A percentile compares a stretch with the other conserved stretches of the same genome.
Evolutionary conservation across 2,329 filamentous ascomycete genomes (phyloP).

Genomic region (Ascochyta rabiei): DNA sequence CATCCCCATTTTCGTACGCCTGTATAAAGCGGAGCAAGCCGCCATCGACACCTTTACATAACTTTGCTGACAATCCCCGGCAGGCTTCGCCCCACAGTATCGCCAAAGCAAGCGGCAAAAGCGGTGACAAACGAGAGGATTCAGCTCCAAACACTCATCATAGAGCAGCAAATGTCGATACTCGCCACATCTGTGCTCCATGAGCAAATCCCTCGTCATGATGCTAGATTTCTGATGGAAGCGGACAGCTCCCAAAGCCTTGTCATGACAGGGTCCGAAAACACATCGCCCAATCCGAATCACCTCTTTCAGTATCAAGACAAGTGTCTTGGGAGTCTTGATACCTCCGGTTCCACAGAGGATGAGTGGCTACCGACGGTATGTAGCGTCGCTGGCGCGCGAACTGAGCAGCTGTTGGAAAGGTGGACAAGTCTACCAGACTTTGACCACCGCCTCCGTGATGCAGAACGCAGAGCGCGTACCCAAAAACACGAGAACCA

Average conservation of each 20-base stretch:
- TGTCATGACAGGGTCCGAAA: slow-evolving; percentile 12
- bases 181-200: slow-evolving; percentile 31
- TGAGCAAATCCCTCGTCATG: slow-evolving; percentile 18
- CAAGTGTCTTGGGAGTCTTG: slow-evolving; percentile 31
- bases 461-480: slow-evolving; percentile 29
- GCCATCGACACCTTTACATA: background rate
- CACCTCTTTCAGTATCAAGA: slow-evolving; percentile 40
- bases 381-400: slow-evolving; percentile 30
- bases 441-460: slow-evolving; percentile 36
- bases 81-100: slow-evolving; percentile 41
- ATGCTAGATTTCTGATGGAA: slow-evolving; percentile 36
- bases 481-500: slow-evolving; percentile 34
- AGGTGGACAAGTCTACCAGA: slow-evolving; percentile 43
- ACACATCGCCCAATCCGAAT: slow-evolving; percentile 22
- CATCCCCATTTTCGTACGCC: background rate
- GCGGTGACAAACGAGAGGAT: slow-evolving; percentile 45
- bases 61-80: background rate
- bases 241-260: slow-evolving; percentile 39
- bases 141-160: slow-evolving; percentile 46
- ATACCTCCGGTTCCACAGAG: slow-evolving; percentile 27
- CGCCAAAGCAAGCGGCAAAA: slow-evolving; percentile 38
- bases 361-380: slow-evolving; percentile 32
- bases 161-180: slow-evolving; percentile 49
- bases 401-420: slow-evolving; percentile 36
- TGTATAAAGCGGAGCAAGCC: background rate